Base-by-base conservation (phyloP, 1,284 basidiomycete species). In the Pyrrhoderma lamaoense region DNA sequence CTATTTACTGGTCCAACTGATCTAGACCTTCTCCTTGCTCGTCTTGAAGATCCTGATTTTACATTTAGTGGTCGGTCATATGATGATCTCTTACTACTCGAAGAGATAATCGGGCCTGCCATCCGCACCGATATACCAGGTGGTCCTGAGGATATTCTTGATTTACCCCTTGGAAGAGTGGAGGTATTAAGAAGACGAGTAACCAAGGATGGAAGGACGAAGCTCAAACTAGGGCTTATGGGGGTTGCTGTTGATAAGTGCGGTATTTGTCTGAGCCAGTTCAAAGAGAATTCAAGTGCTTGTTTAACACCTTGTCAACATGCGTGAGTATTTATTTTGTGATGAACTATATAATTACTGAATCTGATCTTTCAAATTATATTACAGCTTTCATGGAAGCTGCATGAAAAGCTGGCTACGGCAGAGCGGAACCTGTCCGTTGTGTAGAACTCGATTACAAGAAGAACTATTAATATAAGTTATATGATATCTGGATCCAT, bases 181-280 rank as follows among this genome's bases (percentile, higher is more conserved):
- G 78, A 82, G 58, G 69, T 89, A 23, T 71, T 80, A 59, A 76
- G 82, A 9, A 74, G 81, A 38, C 76, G 90, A 14, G 74, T 77
- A 21, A 82, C 79, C 45, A 72, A 73, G 56, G 77, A 85, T 57
- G 89, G 89, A 8, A 81, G 84, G 48, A 74, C 84, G 51, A 92
- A 89, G 68, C 66, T 89, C 53, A 93, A 91, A 67, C 66, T 91
- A 45, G 73, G 74, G 18, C 67, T 91, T 25, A 68, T 87, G n/a
- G 89, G 85, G 21, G 73, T 79, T 8, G 64, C 76, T 1, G 88
- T 93, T 23, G 81, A 88, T 57, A 82, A 80, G 59, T 94, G 91
- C 61, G 78, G 81, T 22, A 84, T 92, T 45, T 93, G 91, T 64
- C 67, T 89, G 58, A 74, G 72, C 46, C 86, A 89, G 68, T 93